Base-by-base conservation (phyloP, 2,329 filamentous ascomycete genomes). In the Cryphonectria parasitica region DNA sequence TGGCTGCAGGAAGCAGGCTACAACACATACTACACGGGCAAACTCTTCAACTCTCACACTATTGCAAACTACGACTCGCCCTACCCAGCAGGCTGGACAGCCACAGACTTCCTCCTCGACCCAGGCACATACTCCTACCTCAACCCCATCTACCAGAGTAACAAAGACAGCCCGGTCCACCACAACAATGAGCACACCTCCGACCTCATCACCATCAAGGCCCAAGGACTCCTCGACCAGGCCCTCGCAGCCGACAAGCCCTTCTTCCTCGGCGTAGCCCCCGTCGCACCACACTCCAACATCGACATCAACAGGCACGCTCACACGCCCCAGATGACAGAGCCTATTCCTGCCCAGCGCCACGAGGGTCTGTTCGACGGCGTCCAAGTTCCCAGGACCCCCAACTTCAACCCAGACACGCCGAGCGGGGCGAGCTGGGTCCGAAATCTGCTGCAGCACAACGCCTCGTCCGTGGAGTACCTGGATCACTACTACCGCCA, bases 101-200 rank as follows among this genome's bases (percentile, higher is more conserved):
- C 82, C 0, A 89, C 87, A 0, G 78, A 81, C 73, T 84, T 91
- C 73, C 80, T 91, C 1, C 80, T 92, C 1, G 90, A 92, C 72
- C 90, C 90, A 0, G 87, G 84, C 73, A 93, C 91, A 0, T 93
- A 93, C 75, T 82, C 86, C 39, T 93, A 92, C 76, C 83, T 89
- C 36, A 92, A 92, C 75, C 83, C 87, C 1, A 89, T 86, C 5
- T 90, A 89, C 76, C 86, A 90, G 72, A 83, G 87, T 13, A 88
- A 91, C 72, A 78, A 81, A 1, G 84, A 88, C 2, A 77, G 82
- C 0, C 89, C 89, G 0, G 81, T 86, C 15, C 87, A 84, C 74
- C 85, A 88, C 70, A 82, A 86, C 60, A 87, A 87, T 1, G 78
- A 85, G 58, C 86, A 90, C 75, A 85, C 82, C 0, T 85, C 84